Percentiles rank a stretch among this genome's conserved stretches.
Conservation (phyloP, 345 rosid species). For the Laguncularia racemosa region DNA sequence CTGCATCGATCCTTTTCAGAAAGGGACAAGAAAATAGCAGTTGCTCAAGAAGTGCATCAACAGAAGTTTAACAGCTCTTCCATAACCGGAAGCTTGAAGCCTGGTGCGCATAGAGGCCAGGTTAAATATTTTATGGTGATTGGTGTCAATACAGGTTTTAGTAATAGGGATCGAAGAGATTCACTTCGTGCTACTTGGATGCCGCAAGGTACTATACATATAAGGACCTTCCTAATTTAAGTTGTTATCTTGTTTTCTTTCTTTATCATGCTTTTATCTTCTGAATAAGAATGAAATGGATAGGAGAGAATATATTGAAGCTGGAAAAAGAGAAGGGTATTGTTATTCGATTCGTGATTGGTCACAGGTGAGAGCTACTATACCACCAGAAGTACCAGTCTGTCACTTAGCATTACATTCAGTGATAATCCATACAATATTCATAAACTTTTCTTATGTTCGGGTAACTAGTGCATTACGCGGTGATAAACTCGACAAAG, state of each 20-base stretch:
- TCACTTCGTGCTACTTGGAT: conserved; percentile 88
- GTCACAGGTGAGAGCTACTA: conserved; percentile 54
- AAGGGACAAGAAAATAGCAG: conserved; percentile 34
- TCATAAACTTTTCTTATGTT: conserved; percentile 1
- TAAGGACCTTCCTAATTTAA: conserved; percentile 1
- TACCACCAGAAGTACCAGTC: too few relatives aligned
- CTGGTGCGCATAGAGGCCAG: conserved; percentile 10
- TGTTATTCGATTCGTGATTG: conserved; percentile 78
- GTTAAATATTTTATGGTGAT: conserved; percentile 72
- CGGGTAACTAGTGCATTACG: conserved; percentile 27
- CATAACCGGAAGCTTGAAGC: conserved; percentile 13
- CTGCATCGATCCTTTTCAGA: conserved; percentile 33
- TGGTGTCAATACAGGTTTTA: conserved; percentile 84
- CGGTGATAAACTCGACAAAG: conserved; percentile 64
- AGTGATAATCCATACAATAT: too few relatives aligned
- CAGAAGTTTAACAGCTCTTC: conserved; percentile 10
- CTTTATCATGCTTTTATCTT: not conserved
- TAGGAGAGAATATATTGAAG: conserved; percentile 55
- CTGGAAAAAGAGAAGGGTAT: conserved; percentile 80
- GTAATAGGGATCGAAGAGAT: conserved; percentile 78
- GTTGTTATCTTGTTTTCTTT: not conserved
- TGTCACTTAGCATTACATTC: too few relatives aligned
- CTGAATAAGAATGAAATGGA: not conserved
- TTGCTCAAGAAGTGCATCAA: conserved; percentile 36
- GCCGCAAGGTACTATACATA: conserved; percentile 68